A percentile compares a stretch with the other conserved stretches of the same genome.
Conservation (phyloP, 78 protist species). For the Andalucia godoyi region DNA sequence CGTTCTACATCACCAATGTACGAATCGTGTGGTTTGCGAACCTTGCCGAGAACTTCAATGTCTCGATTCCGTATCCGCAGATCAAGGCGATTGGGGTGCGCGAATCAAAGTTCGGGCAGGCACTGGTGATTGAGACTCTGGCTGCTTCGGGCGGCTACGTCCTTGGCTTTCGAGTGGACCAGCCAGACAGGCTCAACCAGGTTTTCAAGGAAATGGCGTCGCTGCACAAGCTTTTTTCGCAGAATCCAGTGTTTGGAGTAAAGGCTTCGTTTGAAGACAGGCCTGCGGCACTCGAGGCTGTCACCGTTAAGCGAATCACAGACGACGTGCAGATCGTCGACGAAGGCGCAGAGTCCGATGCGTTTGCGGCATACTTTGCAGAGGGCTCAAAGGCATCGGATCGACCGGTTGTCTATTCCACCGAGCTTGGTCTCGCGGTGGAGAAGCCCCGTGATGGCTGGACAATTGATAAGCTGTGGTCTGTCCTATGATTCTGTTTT, state of each 20-base stretch:
- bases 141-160: conserved; percentile 16
- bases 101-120: conserved; percentile 53
- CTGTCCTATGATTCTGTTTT: background rate
- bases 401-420: no score
- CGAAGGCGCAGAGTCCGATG: conserved; percentile 7
- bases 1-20: conserved; percentile 47
- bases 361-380: conserved; percentile 27
- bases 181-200: background rate
- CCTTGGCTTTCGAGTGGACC: conserved; percentile 57
- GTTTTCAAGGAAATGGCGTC: conserved; percentile 4
- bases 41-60: conserved; percentile 65
- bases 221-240: conserved; percentile 3
- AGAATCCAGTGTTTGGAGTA: conserved; percentile 33
- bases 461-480: conserved; percentile 19
- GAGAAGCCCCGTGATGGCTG: conserved; percentile 22
- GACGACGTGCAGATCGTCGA: conserved; percentile 32
- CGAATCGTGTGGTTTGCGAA: conserved; percentile 71
- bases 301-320: background rate
- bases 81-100: conserved; percentile 10
- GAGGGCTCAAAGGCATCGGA: background rate
- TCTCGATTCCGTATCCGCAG: conserved; percentile 58
- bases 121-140: conserved; percentile 35
- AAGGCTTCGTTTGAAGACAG: conserved; percentile 15
- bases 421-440: conserved; percentile 42
- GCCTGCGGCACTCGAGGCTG: background rate